Conservation (phyloP, 192 early-diverging fungal genomes). For the Pilaira anomala region DNA sequence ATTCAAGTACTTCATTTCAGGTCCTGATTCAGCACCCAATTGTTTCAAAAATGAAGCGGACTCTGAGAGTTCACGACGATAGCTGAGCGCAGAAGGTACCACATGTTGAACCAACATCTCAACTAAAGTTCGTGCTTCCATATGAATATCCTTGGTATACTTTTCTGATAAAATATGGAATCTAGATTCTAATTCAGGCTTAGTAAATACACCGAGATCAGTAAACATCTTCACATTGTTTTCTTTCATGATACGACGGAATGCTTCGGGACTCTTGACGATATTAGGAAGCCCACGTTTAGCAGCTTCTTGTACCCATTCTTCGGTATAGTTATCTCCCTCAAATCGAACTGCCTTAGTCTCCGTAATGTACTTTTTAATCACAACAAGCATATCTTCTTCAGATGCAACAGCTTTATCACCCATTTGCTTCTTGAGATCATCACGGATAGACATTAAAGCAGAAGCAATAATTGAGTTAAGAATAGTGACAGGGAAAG, state of each 20-base stretch:
- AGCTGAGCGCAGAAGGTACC: constrained; percentile 83
- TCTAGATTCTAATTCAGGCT: constrained; percentile 84
- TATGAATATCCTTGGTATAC: constrained; percentile 94
- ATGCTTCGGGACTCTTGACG: constrained; percentile 85
- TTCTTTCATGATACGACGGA: constrained; percentile 71
- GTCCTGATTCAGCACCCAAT: constrained; percentile 49
- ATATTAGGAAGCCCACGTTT: constrained; percentile 97
- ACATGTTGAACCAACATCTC: constrained; percentile 81
- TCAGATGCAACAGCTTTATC: constrained; percentile 70
- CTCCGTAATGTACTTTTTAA: constrained; percentile 78
- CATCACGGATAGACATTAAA: constrained; percentile 67
- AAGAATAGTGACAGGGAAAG: constrained; percentile 92
- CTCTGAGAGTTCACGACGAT: constrained; percentile 87
- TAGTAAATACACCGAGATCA: constrained; percentile 79
- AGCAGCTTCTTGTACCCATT: constrained; percentile 90
- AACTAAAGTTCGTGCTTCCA: constrained; percentile 89
- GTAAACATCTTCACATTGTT: constrained; percentile 75
- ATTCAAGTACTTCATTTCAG: constrained; percentile 72
- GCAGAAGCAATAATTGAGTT: constrained; percentile 91
- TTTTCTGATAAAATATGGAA: constrained; percentile 96
- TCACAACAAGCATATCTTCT: constrained; percentile 88
- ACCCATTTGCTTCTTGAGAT: constrained; percentile 80
- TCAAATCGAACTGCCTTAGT: constrained; percentile 92
- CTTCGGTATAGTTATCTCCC: constrained; percentile 96
- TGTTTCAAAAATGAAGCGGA: constrained; percentile 70